phyloP scores from a whole-genome alignment of 768 basidiomycete genomes.

The Boletellus ananas region DNA sequence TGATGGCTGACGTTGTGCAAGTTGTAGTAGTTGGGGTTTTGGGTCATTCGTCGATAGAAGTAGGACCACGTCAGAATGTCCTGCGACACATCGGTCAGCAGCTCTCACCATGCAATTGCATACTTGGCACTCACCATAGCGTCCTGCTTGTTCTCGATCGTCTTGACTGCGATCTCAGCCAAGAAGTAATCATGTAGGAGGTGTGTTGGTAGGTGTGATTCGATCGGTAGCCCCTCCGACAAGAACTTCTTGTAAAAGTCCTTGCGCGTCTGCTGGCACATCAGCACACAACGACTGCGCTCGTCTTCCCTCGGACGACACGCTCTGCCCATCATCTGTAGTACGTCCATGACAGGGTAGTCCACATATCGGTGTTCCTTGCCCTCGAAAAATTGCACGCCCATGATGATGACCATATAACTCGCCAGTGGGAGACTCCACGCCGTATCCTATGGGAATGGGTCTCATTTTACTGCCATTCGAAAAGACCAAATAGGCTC shows the following conservation, averaged over 20 bases:
- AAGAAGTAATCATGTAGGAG: conserved; percentile 95
- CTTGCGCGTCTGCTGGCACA: conserved; percentile 97
- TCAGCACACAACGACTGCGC: conserved; percentile 88
- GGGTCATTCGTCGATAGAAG: conserved; percentile 96
- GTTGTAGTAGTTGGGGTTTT: conserved; percentile 95
- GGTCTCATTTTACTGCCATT: not conserved
- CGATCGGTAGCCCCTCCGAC: conserved; percentile 94
- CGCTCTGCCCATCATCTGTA: conserved; percentile 99
- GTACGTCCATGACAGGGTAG: conserved; percentile 96
- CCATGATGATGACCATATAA: conserved; percentile 99
- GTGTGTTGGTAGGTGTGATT: conserved; percentile 89
- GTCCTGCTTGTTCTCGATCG: conserved; percentile 99
- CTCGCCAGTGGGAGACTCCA: conserved; percentile 94
- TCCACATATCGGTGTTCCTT: conserved; percentile 98
- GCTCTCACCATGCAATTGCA: not conserved
- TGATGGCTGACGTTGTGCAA: conserved; percentile 94
- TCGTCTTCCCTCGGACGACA: conserved; percentile 88
- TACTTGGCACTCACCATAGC: conserved; percentile 61
- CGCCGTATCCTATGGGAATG: conserved; percentile 74
- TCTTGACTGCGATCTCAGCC: conserved; percentile 97
- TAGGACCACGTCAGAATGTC: conserved; percentile 99
- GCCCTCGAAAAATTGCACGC: conserved; percentile 95
- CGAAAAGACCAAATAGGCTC: conserved; percentile 13
- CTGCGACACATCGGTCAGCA: conserved; percentile 32
- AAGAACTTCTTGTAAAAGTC: conserved; percentile 99